Evolutionary conservation across 2,329 filamentous ascomycete species (phyloP).

Genomic region (Colletotrichum sp.): DNA sequence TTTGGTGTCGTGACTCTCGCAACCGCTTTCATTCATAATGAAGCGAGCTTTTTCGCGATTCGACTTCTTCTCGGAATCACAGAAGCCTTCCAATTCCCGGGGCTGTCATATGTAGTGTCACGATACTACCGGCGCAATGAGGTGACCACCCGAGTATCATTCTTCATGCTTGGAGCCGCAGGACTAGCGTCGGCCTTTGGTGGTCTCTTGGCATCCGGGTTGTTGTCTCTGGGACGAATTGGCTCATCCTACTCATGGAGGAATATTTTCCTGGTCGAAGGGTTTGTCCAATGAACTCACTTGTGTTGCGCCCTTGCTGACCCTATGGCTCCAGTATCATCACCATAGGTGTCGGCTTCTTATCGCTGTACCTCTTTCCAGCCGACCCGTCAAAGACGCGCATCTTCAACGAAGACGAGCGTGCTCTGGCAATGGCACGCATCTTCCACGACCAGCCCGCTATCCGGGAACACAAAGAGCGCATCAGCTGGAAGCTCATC

Average conservation of each 20-base stretch:
- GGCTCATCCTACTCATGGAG: constrained; percentile 52
- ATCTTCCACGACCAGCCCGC: constrained; percentile 56
- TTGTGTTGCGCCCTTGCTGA: neutral
- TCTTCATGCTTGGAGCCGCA: constrained; percentile 69
- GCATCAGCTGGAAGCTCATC: constrained; percentile 21
- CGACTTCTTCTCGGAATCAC: constrained; percentile 66
- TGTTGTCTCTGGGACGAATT: constrained; percentile 26
- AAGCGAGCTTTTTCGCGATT: constrained; percentile 53
- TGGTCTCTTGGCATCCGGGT: constrained; percentile 60
- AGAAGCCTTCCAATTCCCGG: constrained; percentile 69
- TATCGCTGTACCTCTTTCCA: constrained; percentile 38
- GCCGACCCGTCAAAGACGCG: constrained; percentile 24
- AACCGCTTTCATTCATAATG: constrained; percentile 63
- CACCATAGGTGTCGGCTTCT: constrained; percentile 52
- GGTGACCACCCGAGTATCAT: constrained; percentile 60
- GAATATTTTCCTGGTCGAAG: constrained; percentile 56
- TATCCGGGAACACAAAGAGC: constrained; percentile 26
- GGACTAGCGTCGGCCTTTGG: constrained; percentile 71
- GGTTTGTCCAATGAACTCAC: neutral
- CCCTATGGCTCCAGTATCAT: constrained; percentile 51
- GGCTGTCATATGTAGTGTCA: constrained; percentile 70
- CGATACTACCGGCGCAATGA: constrained; percentile 69
- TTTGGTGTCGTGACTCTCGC: constrained; percentile 65
- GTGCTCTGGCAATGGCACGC: constrained; percentile 64
- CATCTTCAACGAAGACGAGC: constrained; percentile 61